Evolutionary conservation across 768 basidiomycete species (phyloP).

Genomic region (Pilatotrama ljubarskyi): DNA sequence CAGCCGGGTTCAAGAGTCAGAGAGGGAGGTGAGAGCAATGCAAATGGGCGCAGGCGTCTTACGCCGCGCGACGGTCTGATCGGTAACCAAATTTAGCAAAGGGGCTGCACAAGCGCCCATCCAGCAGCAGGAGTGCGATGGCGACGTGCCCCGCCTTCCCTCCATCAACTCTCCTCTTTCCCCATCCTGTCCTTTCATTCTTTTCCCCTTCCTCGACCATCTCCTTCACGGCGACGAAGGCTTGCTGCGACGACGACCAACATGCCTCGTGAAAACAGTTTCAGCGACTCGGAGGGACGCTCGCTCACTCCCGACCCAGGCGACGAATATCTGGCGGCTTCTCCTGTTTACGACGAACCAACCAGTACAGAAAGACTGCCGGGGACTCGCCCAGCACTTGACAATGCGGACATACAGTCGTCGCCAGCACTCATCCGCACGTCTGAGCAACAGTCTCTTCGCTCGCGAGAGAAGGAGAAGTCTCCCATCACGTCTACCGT

Average conservation of each 20-base stretch:
- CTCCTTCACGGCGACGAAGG: background rate
- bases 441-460: background rate
- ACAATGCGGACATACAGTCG: conserved; percentile 3
- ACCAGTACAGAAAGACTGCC: background rate
- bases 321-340: conserved; percentile 35
- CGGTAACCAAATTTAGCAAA: background rate
- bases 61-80: background rate
- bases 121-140: background rate
- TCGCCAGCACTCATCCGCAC: conserved; percentile 7
- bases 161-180: background rate
- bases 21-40: too few relatives aligned
- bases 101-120: background rate
- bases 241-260: background rate
- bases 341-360: conserved; percentile 12
- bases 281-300: conserved; percentile 63
- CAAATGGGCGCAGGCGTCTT: background rate
- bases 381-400: background rate
- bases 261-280: conserved; percentile 70
- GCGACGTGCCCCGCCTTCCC: background rate
- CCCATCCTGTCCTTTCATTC: background rate
- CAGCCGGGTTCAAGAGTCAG: too few relatives aligned
- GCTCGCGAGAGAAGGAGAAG: background rate
- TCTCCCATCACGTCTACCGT: background rate
- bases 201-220: background rate
- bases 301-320: conserved; percentile 67